Evolutionary conservation across 1,139 yeast genomes (phyloP), one percentile per base, ranked within the genome.

Genomic region (Saccharomycopsis hybrid): DNA sequence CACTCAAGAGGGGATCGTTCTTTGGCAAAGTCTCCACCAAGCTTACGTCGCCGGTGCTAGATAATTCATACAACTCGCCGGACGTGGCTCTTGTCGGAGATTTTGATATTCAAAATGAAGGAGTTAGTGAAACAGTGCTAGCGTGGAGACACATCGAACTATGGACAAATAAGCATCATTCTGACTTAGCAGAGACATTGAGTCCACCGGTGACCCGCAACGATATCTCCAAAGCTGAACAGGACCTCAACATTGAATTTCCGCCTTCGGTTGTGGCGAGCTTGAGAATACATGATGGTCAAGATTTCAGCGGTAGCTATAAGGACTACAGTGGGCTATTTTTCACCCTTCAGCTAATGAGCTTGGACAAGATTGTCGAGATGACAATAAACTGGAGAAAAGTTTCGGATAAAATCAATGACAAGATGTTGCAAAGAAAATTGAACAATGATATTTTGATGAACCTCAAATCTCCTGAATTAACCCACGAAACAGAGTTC

Each of bases 121-220:
- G 88, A 5, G 80, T 80, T 7, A 79, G 81, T 55, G 87, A 82
- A 58, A 74, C 75, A 1, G 67, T 77, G 38, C 67, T 80, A 40
- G 86, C 87, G 0, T 82, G 89, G 89, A 72, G 84, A 58, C 85
- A 80, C 58, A 79, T 82, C 47, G 80, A 79, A 55, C 69, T 73
- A 37, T 82, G 87, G 86, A 65, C 81, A 4, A 61, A 66, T 25
- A 76, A 72, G 54, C 66, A 79, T 59, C 74, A 77, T 32, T 75
- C 78, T 0, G 88, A 82, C 60, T 62, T 82, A 54, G 68, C 69
- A 56, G 76, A 78, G 28, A 70, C 85, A 0, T 66, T 83, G 41
- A 78, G 80, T 57, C 78, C 76, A 51, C 81, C 84, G 30, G 82
- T 86, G 60, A 81, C 90, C 0, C 68, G 71, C 43, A 68, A 77